These are phyloP conservation scores for Penicillium sp. DNA, from an alignment of 2,329 filamentous ascomycete genomes.

Conservation along the genomic window DNA sequence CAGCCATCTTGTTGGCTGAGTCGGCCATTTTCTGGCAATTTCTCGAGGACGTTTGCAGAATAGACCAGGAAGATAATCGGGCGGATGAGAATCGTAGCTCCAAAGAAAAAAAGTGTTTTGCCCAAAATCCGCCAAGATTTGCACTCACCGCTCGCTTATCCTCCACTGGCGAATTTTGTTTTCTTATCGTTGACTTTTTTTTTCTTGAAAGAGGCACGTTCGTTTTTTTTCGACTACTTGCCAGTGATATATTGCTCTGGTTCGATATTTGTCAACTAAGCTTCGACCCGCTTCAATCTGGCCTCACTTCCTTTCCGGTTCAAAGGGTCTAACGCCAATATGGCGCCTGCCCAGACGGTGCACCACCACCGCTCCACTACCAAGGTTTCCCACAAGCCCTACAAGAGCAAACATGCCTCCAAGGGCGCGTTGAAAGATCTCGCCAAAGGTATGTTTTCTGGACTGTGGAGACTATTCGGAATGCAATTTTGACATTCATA, in stretches of 20 bases:
- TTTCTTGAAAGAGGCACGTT: slow-evolving; percentile 10
- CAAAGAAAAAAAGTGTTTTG: slow-evolving; percentile 24
- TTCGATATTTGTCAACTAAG: not conserved
- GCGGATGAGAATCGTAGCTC: slow-evolving; percentile 8
- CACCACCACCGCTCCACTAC: slow-evolving; percentile 90
- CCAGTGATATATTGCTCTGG: slow-evolving; percentile 2
- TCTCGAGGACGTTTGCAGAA: slow-evolving; percentile 7
- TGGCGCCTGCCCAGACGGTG: slow-evolving; percentile 63
- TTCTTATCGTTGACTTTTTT: slow-evolving; percentile 25
- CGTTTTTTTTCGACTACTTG: slow-evolving; percentile 1
- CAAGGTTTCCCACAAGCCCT: slow-evolving; percentile 81
- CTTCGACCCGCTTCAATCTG: slow-evolving; percentile 25
- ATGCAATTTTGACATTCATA: slow-evolving; percentile 13
- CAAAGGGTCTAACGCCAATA: slow-evolving; percentile 67
- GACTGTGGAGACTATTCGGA: not conserved
- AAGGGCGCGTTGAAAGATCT: slow-evolving; percentile 82
- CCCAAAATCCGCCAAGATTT: slow-evolving; percentile 40
- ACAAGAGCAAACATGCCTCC: slow-evolving; percentile 86
- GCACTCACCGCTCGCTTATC: slow-evolving; percentile 34
- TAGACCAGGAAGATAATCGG: slow-evolving; percentile 7
- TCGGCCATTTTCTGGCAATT: slow-evolving; percentile 29
- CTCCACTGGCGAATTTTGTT: slow-evolving; percentile 38
- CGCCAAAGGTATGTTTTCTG: slow-evolving; percentile 64
- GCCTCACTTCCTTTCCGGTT: slow-evolving; percentile 75
- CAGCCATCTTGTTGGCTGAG: slow-evolving; percentile 28